phyloP scores from a whole-genome alignment of 2,329 filamentous ascomycete species.

The Macrophomina tecta region DNA sequence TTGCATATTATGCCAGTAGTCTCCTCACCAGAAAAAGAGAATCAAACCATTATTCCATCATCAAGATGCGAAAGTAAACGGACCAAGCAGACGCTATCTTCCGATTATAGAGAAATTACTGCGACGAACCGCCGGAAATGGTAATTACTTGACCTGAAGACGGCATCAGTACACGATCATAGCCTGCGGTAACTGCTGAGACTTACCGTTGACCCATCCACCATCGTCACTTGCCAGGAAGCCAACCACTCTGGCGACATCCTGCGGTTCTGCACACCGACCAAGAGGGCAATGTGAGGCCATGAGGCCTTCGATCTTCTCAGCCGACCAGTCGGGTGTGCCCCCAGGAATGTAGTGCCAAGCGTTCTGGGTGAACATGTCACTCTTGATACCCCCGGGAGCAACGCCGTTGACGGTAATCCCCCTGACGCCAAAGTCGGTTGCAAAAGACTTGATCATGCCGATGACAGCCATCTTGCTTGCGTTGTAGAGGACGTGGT shows the following conservation, averaged over 20 bases:
- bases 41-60: background rate
- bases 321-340: slow-evolving; percentile 55
- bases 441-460: slow-evolving; percentile 73
- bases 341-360: slow-evolving; percentile 57
- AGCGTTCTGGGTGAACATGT: slow-evolving; percentile 76
- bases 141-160: slow-evolving; percentile 46
- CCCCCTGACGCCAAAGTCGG: slow-evolving; percentile 70
- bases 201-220: slow-evolving; percentile 47
- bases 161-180: slow-evolving; percentile 24
- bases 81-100: background rate
- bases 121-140: slow-evolving; percentile 49
- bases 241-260: slow-evolving; percentile 50
- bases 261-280: slow-evolving; percentile 55
- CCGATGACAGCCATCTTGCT: slow-evolving; percentile 76
- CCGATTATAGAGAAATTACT: slow-evolving; percentile 33
- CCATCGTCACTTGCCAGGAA: slow-evolving; percentile 49
- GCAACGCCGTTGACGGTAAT: slow-evolving; percentile 77
- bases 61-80: background rate
- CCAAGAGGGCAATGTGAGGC: slow-evolving; percentile 57
- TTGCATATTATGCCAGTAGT: background rate
- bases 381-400: slow-evolving; percentile 74
- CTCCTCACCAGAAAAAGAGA: background rate
- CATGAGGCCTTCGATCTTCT: slow-evolving; percentile 58
- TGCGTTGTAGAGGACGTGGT: slow-evolving; percentile 75
- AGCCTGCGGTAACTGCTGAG: background rate